These are phyloP conservation scores for Ophiostoma angusticollis DNA, from an alignment of 2,329 filamentous ascomycete genomes.

Conservation along the genomic window DNA sequence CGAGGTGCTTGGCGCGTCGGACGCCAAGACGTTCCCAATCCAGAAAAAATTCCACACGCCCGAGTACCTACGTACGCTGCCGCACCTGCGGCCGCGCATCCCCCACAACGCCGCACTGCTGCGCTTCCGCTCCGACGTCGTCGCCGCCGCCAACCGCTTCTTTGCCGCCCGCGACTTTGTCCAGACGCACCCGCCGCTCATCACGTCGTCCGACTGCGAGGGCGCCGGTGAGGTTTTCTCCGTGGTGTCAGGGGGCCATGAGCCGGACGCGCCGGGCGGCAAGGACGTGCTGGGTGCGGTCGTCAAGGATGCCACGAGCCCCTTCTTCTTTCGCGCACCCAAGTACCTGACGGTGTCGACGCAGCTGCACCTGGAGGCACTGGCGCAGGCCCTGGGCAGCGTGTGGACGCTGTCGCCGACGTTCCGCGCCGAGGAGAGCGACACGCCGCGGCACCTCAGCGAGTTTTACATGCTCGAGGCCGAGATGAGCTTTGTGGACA, in stretches of 20 bases:
- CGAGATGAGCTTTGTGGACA: constrained; percentile 67
- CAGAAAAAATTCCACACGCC: constrained; percentile 92
- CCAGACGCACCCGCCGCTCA: constrained; percentile 82
- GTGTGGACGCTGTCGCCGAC: constrained; percentile 93
- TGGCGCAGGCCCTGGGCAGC: constrained; percentile 74
- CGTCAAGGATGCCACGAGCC: too few relatives aligned
- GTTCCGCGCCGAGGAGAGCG: constrained; percentile 85
- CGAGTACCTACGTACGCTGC: constrained; percentile 77
- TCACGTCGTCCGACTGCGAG: constrained; percentile 95
- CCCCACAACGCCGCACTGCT: constrained; percentile 70
- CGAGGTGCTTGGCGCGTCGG: constrained; percentile 60
- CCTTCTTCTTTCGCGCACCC: constrained; percentile 64
- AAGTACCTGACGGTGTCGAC: constrained; percentile 95
- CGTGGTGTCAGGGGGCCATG: constrained; percentile 45
- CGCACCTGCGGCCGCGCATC: constrained; percentile 73
- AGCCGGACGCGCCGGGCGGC: too few relatives aligned
- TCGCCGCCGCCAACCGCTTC: constrained; percentile 59
- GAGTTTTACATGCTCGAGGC: constrained; percentile 99
- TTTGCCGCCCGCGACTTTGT: constrained; percentile 60
- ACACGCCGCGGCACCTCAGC: constrained; percentile 85
- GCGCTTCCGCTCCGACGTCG: constrained; percentile 69
- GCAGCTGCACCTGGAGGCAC: constrained; percentile 85
- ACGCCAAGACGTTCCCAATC: constrained; percentile 78
- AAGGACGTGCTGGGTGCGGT: too few relatives aligned
- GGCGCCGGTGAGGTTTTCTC: constrained; percentile 90